Conservation (phyloP, 2,329 filamentous ascomycete genomes). For the Nectriaceae sp. region DNA sequence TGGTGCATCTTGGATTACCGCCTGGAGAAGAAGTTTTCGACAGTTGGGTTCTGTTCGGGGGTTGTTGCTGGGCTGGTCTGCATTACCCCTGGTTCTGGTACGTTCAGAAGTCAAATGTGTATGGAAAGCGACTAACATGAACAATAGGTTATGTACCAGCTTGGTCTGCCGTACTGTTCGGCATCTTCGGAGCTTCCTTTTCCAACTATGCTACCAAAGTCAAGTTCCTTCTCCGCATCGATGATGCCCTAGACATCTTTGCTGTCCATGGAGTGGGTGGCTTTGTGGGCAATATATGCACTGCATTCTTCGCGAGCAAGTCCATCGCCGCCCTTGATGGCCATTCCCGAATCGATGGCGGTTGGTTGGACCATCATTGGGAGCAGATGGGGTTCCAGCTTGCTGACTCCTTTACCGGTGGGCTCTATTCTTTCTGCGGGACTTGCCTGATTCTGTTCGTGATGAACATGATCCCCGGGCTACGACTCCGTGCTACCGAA, state of each 20-base stretch:
- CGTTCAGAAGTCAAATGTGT: slow-evolving; percentile 17
- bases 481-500: slow-evolving; percentile 72
- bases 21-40: slow-evolving; percentile 88
- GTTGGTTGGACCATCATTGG: slow-evolving; percentile 84
- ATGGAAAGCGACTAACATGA: slow-evolving; percentile 14
- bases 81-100: slow-evolving; percentile 83
- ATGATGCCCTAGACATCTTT: slow-evolving; percentile 88
- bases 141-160: slow-evolving; percentile 68
- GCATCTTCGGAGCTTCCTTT: slow-evolving; percentile 71
- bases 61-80: slow-evolving; percentile 85
- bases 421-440: slow-evolving; percentile 75
- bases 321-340: slow-evolving; percentile 84
- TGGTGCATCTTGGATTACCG: slow-evolving; percentile 91
- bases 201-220: slow-evolving; percentile 92
- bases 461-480: slow-evolving; percentile 75
- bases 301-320: slow-evolving; percentile 80
- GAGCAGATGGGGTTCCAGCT: slow-evolving; percentile 82
- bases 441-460: slow-evolving; percentile 80
- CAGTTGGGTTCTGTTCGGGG: slow-evolving; percentile 89
- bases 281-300: slow-evolving; percentile 76
- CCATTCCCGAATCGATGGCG: slow-evolving; percentile 65
- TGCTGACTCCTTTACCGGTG: slow-evolving; percentile 76
- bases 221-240: slow-evolving; percentile 79
- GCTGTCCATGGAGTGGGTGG: slow-evolving; percentile 80
- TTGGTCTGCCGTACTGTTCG: slow-evolving; percentile 82